Evolutionary conservation across 2,329 filamentous ascomycete species (phyloP), one percentile per base, ranked within the genome.

Genomic region (Xylariaceae sp.): DNA sequence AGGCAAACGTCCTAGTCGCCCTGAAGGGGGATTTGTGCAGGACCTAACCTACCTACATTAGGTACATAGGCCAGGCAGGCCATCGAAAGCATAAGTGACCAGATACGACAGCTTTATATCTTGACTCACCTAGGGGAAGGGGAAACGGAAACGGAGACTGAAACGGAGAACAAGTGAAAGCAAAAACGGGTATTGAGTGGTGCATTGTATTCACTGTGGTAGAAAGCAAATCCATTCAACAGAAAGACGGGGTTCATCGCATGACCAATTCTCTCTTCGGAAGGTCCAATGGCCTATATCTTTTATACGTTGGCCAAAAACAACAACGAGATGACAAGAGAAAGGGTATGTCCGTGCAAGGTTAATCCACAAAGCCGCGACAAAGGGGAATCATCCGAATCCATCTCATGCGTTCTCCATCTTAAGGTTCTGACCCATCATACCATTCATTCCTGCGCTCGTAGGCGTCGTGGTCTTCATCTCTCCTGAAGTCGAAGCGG

Each of bases 401-500:
- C 7, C 13, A 29, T 52, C 7, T 24, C 21, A 53, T 18, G 44
- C 44, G 11, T 56, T 59, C 53, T 78, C 74, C 27, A 67, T 55
- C 62, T 76, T 77, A 13, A 70, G 57, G 11, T 59, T 48, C 19
- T 68, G 60, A 6, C 60, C 65, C 53, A 68, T 64, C 40, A 69
- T 59, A 26, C 71, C 71, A 40, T 74, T 76, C 34, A 73, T 65
- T 34, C 62, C 50, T 4, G 67, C 63, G 38, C 63, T 69, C 0
- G 69, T 66, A 0, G 76, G 71, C 17, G 73, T 68, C 5, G 62
- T 61, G 50, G 63, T 74, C 61, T 79, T 80, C 31, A 65, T 60
- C 29, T 80, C 76, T 11, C 64, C 67, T 12, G 74, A 61, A 3
- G 67, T 61, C 13, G 74, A 70, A 6, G 55, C 50, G 9, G 61